Evolutionary conservation across 1,284 basidiomycete species (phyloP).

Genomic region (Golubevia sp.): DNA sequence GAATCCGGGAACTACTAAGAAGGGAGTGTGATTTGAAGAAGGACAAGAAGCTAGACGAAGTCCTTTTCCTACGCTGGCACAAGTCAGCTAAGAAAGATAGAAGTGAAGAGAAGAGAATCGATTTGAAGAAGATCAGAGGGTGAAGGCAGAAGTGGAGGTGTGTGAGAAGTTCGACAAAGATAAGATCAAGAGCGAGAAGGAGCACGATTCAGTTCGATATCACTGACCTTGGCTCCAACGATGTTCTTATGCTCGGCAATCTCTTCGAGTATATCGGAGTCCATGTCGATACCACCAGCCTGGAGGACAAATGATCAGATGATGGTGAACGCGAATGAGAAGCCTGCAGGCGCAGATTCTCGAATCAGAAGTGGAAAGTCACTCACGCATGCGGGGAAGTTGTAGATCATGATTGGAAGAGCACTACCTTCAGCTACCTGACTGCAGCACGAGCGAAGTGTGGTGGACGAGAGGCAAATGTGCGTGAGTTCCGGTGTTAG

Average conservation of each 20-base stretch:
- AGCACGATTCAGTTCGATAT: too few relatives aligned
- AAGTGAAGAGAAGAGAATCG: too few relatives aligned
- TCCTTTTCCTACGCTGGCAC: constrained; percentile 38
- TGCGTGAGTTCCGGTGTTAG: too few relatives aligned
- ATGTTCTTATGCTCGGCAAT: constrained; percentile 38
- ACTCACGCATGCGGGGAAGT: constrained; percentile 38
- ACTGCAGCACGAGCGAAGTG: too few relatives aligned
- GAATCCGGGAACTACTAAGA: constrained; percentile 35
- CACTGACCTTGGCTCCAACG: constrained; percentile 22
- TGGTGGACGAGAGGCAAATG: too few relatives aligned
- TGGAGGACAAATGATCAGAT: background rate
- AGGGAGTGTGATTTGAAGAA: constrained; percentile 14
- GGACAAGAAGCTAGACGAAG: constrained; percentile 9
- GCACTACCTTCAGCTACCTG: constrained; percentile 19
- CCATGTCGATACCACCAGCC: constrained; percentile 32
- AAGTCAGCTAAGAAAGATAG: constrained; percentile 38
- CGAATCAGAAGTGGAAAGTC: too few relatives aligned
- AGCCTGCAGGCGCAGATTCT: too few relatives aligned
- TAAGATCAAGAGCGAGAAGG: too few relatives aligned
- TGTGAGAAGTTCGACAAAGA: too few relatives aligned
- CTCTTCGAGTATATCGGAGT: constrained; percentile 33
- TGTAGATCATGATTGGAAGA: constrained; percentile 46
- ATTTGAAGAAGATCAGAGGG: too few relatives aligned
- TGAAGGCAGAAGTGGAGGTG: too few relatives aligned
- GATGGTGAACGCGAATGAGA: too few relatives aligned